These are phyloP conservation scores for Boletus eberwhitei DNA, from an alignment of 768 basidiomycete species.

Conservation along the genomic window DNA sequence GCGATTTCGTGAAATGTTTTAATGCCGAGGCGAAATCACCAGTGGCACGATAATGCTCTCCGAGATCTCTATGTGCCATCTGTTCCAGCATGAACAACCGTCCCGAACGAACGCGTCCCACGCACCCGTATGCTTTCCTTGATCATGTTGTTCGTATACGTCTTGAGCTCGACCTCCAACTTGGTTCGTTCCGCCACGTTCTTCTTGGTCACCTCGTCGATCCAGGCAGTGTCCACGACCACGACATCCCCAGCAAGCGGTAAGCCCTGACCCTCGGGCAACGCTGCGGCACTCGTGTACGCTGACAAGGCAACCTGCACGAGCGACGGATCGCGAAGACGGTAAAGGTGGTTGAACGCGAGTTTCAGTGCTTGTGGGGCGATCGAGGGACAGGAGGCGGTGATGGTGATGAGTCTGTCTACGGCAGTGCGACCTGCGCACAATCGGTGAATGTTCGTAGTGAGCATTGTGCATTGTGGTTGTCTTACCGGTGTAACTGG, in stretches of 20 bases:
- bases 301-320: slow-evolving; percentile 49
- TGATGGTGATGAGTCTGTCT: slow-evolving; percentile 69
- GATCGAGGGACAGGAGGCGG: slow-evolving; percentile 59
- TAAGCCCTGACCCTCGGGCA: slow-evolving; percentile 35
- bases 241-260: slow-evolving; percentile 49
- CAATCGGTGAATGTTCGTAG: background rate
- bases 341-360: slow-evolving; percentile 59
- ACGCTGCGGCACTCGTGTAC: slow-evolving; percentile 47
- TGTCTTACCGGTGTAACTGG: slow-evolving; percentile 65
- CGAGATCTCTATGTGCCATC: slow-evolving; percentile 92
- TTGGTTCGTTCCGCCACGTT: slow-evolving; percentile 76
- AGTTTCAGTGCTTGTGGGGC: slow-evolving; percentile 70
- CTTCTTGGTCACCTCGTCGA: slow-evolving; percentile 60
- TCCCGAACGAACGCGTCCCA: background rate
- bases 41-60: slow-evolving; percentile 66
- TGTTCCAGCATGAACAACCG: slow-evolving; percentile 27
- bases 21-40: slow-evolving; percentile 73
- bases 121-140: slow-evolving; percentile 94
- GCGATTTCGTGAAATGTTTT: slow-evolving; percentile 84
- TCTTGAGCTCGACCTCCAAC: slow-evolving; percentile 92
- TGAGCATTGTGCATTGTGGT: background rate
- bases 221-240: slow-evolving; percentile 65
- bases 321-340: slow-evolving; percentile 65
- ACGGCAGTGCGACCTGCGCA: slow-evolving; percentile 69
- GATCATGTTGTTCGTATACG: slow-evolving; percentile 94